Base-by-base conservation (phyloP, 2,329 filamentous ascomycete genomes). In the Microsporum ferrugineum region DNA sequence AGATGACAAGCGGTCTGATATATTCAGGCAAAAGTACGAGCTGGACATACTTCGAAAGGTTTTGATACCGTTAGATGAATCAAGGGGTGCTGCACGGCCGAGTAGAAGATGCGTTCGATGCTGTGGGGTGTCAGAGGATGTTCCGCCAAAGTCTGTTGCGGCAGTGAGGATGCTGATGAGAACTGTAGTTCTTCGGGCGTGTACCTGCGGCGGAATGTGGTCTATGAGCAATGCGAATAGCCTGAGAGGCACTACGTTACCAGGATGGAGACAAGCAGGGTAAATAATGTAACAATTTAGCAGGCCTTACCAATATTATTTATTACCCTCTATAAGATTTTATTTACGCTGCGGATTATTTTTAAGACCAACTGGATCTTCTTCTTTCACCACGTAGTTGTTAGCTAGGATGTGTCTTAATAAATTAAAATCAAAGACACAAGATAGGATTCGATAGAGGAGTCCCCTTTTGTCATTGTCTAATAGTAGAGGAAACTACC, bases 91-190 rank as follows among this genome's bases (percentile, higher is more conserved):
- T 60, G 60, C 29, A 38, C 60, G 58, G 53, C 69, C 70, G 45
- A 78, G 77, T 72, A 74, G 80, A 59, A 74, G 78, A 45, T 85
- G 82, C 67, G 81, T 82, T 23, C 77, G 86, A 43, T 88, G 86
- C 70, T 79, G 82, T 51, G 78, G 82, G 57, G 78, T 87, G n/a
- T 87, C 87, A 77, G 84, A 86, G 67, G 84, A 88, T 64, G 73
- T 81, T 29, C 66, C 74, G 14, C 71, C 71, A 0, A 71, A 73
- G 17, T 71, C 74, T 6, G 49, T 71, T 10, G 62, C 70, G 7
- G 71, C 70, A 57, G 74, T 74, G 55, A 70, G 70, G 31, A 70
- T 76, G 71, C 68, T 75, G 60, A 68, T 68, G 55, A 75, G 72
- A 63, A 61, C 75, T 64, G 70, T 70, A 34, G 61, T 75, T 59